Evolutionary conservation across 345 rosid genomes (phyloP).

Genomic region (Bruguiera sexangula): DNA sequence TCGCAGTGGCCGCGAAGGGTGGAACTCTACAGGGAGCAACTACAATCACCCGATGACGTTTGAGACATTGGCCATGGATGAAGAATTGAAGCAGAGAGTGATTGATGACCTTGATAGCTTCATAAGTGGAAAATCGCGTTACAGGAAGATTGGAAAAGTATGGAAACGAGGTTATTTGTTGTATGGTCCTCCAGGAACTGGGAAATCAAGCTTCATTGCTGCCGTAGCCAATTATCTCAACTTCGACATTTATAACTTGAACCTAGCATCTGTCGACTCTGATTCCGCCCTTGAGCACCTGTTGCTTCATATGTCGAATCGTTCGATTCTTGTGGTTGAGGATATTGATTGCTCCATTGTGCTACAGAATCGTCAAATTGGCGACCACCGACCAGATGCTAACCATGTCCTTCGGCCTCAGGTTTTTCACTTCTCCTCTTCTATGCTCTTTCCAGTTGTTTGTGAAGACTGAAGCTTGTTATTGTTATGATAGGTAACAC

Average conservation of each 20-base stretch:
- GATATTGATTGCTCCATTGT: constrained; percentile 45
- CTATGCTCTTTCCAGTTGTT: no score
- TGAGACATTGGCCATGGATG: constrained; percentile 41
- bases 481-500: constrained; percentile 24
- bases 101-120: constrained; percentile 37
- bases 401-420: constrained; percentile 2
- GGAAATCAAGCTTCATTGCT: constrained; percentile 46
- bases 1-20: constrained; percentile 23
- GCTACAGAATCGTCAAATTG: constrained; percentile 29
- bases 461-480: neutral
- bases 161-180: constrained; percentile 39
- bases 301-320: constrained; percentile 38
- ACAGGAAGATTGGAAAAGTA: constrained; percentile 30
- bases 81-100: constrained; percentile 23
- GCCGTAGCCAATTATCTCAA: constrained; percentile 42
- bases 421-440: neutral
- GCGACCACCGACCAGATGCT: neutral
- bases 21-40: constrained; percentile 25
- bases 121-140: constrained; percentile 24
- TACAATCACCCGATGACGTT: constrained; percentile 45
- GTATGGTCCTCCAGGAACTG: constrained; percentile 42
- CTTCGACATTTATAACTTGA: constrained; percentile 38
- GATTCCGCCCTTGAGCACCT: constrained; percentile 32
- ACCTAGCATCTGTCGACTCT: constrained; percentile 24
- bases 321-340: constrained; percentile 46